Conservation (phyloP, 2,329 filamentous ascomycete genomes). For the Monosporascus sp. region DNA sequence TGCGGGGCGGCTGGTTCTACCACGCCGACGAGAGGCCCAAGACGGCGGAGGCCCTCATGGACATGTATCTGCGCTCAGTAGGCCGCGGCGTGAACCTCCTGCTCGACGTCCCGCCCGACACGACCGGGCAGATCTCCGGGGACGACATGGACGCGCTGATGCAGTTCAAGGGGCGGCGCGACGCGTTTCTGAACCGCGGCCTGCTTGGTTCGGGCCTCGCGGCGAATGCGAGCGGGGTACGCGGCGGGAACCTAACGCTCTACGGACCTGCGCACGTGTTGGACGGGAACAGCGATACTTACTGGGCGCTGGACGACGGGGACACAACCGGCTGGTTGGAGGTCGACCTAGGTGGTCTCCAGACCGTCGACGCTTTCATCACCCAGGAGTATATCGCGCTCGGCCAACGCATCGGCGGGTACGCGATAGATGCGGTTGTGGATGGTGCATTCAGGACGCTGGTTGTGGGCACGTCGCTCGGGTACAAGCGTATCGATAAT, state of each 20-base stretch:
- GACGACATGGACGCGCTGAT: conserved; percentile 13
- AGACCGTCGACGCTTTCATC: conserved; percentile 18
- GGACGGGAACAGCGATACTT: conserved; percentile 16
- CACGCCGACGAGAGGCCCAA: conserved; percentile 20
- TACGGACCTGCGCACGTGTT: conserved; percentile 18
- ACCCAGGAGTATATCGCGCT: conserved; percentile 22
- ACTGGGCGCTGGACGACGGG: conserved; percentile 19
- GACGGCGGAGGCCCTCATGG: conserved; percentile 16
- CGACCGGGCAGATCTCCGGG: conserved; percentile 14
- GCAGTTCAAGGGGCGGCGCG: conserved; percentile 15
- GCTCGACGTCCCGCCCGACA: conserved; percentile 21
- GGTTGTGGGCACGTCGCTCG: conserved; percentile 17
- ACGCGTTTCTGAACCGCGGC: conserved; percentile 15
- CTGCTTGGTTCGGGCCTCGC: conserved; percentile 8
- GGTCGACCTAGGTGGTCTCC: conserved; percentile 13
- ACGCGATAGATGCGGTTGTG: conserved; percentile 15
- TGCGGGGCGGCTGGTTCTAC: conserved; percentile 24
- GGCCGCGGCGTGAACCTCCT: conserved; percentile 21
- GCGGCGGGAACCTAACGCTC: conserved; percentile 7
- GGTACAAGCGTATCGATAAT: conserved; percentile 21
- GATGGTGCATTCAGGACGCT: conserved; percentile 12
- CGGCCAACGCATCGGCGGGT: conserved; percentile 24
- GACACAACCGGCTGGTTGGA: conserved; percentile 19
- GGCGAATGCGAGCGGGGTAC: conserved; percentile 15
- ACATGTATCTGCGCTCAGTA: conserved; percentile 22